A percentile compares a stretch with the other conserved stretches of the same genome.
Conservation (phyloP, 2,329 filamentous ascomycete genomes). For the Fusarium sp. region DNA sequence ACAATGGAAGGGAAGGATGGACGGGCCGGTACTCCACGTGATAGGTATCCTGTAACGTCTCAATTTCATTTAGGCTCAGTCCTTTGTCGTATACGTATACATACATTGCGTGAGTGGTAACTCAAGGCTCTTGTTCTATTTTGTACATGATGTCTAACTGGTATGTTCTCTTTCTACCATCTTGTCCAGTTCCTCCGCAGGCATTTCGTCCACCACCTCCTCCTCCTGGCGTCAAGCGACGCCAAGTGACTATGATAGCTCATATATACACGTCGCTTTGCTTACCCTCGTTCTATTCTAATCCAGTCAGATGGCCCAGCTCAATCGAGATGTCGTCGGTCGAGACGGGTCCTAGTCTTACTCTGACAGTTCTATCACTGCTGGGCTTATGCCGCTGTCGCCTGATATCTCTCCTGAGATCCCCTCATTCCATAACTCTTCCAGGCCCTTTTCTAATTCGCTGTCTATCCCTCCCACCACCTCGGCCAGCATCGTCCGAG, state of each 20-base stretch:
- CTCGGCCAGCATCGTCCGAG: constrained; percentile 54
- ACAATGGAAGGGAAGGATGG: constrained; percentile 22
- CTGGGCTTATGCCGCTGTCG: constrained; percentile 39
- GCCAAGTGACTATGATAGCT: constrained; percentile 26
- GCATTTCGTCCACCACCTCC: constrained; percentile 1
- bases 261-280: constrained; percentile 26
- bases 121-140: neutral
- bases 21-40: constrained; percentile 41
- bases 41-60: constrained; percentile 20
- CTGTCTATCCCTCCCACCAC: constrained; percentile 58
- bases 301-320: constrained; percentile 24
- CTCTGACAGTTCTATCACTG: constrained; percentile 47
- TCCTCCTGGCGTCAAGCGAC: constrained; percentile 3
- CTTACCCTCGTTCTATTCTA: constrained; percentile 11
- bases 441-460: constrained; percentile 57
- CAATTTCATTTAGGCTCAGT: neutral
- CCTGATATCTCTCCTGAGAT: constrained; percentile 39
- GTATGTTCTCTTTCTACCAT: constrained; percentile 2
- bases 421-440: constrained; percentile 59
- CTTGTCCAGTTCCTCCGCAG: constrained; percentile 1
- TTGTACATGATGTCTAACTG: constrained; percentile 12
- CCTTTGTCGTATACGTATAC: neutral
- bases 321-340: constrained; percentile 6
- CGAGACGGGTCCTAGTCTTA: constrained; percentile 41
- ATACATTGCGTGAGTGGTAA: neutral